Base-by-base conservation (phyloP, 2,329 filamentous ascomycete species). In the Aspergillus sp. region DNA sequence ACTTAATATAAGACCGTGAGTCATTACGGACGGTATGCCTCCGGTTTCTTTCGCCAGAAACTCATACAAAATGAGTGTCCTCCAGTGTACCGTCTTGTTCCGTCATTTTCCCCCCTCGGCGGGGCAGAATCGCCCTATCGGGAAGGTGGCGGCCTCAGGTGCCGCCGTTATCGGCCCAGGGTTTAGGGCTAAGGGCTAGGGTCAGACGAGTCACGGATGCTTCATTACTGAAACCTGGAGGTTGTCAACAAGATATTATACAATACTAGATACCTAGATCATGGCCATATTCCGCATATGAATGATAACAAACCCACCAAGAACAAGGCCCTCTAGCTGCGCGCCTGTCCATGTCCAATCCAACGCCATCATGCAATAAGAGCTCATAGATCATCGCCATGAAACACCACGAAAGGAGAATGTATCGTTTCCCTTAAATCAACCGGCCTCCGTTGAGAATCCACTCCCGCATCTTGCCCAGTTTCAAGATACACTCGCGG, bases 381-480 rank as follows among this genome's bases (percentile, higher is more conserved):
- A 51, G 14, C 14, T 44, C 46, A 21, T 50, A 58, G n/a, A 55
- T 40, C n/a, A 56, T 49, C 49, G 50, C 47, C 25, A 45, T 45
- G 4, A 16, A 43, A 25, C 42, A 43, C n/a, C 19, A 11, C n/a
- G 13, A 20, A 17, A n/a, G n/a, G 13, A 20, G 5, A n/a, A 43
- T 21, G 40, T 17, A 45, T 21, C 41, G 14, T 4, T 11, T 23
- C 16, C 16, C 38, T 57, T 49, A 66, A 3, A 61, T 55, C 11
- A 70, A 52, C 36, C 62, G 71, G 1, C 70, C 69, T 19, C 69
- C 69, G 45, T 63, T 60, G 6, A 63, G 58, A 38, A 75, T 67
- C 68, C 68, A 72, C 38, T 74, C 64, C 20, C 75, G 69, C 49
- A 73, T 57, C 25, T 65, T 58, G 3, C 72, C 73, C 34, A 79